phyloP scores from a whole-genome alignment of 2,329 filamentous ascomycete genomes.

The Cordyceps militaris region DNA sequence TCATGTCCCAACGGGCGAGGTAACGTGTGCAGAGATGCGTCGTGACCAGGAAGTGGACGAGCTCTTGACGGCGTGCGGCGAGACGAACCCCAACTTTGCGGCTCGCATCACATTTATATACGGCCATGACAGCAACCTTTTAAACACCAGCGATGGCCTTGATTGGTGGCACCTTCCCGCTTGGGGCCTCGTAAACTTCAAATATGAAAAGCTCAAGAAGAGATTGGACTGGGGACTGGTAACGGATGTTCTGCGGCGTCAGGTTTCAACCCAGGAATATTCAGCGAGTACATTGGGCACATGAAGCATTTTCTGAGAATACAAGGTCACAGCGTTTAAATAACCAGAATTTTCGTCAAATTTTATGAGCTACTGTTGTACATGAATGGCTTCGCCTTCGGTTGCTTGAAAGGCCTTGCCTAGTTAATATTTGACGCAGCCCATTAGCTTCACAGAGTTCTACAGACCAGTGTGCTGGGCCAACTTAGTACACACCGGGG shows the following conservation, averaged over 20 bases:
- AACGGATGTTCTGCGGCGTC: neutral
- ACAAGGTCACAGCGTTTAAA: too few species aligned
- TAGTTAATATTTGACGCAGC: too few species aligned
- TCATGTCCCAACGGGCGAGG: neutral
- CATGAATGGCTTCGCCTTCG: neutral
- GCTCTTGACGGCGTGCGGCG: neutral
- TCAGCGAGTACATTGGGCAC: neutral
- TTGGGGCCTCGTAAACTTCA: neutral
- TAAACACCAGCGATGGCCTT: neutral
- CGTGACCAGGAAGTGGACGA: neutral
- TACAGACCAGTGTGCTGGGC: conserved; percentile 11
- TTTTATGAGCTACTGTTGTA: neutral
- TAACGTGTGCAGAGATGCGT: neutral
- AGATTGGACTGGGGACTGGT: neutral
- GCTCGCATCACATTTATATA: neutral
- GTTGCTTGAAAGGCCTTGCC: too few species aligned
- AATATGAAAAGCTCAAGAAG: neutral
- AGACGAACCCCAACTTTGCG: neutral
- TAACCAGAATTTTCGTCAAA: too few species aligned
- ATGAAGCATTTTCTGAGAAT: neutral
- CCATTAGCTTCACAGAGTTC: too few species aligned
- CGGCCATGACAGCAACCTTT: neutral
- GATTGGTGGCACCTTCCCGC: neutral
- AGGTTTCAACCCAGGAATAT: neutral
- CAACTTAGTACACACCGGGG: conserved; percentile 64